These are phyloP conservation scores for Jatropha podagrica DNA, from an alignment of 441 rosid species.

Conservation along the genomic window DNA sequence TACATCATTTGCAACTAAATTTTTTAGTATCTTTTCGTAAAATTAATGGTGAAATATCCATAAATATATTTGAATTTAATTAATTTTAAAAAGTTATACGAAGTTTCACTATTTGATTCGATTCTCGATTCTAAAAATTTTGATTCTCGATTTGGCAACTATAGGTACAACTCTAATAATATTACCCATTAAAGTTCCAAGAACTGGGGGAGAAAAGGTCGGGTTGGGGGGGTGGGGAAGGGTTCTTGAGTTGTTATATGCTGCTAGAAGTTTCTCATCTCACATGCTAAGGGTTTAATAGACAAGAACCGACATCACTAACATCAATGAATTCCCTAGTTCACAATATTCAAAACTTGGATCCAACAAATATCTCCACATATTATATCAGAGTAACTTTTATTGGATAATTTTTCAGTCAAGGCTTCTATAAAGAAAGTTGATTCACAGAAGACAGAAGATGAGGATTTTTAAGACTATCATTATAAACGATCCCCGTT, in stretches of 20 bases:
- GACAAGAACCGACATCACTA: background rate
- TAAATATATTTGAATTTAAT: no score
- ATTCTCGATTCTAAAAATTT: no score
- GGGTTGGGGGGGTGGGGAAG: no score
- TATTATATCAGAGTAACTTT: background rate
- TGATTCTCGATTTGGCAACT: no score
- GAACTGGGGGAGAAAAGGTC: background rate
- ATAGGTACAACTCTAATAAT: no score
- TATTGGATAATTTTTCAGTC: background rate
- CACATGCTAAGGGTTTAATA: background rate
- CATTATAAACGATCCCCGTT: background rate
- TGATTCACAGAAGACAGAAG: background rate
- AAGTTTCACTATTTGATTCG: no score
- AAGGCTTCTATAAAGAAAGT: background rate
- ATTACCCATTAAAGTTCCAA: background rate
- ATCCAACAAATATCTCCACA: background rate
- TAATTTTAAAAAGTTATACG: no score
- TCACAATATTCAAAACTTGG: background rate
- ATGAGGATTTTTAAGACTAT: background rate
- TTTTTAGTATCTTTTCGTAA: no score
- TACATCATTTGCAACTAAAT: no score
- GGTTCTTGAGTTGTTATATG: background rate
- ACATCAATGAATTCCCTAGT: background rate
- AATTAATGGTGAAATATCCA: no score
- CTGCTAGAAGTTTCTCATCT: background rate